These are phyloP conservation scores for Fusarium luffae DNA, from an alignment of 2,329 filamentous ascomycete species.

Conservation along the genomic window DNA sequence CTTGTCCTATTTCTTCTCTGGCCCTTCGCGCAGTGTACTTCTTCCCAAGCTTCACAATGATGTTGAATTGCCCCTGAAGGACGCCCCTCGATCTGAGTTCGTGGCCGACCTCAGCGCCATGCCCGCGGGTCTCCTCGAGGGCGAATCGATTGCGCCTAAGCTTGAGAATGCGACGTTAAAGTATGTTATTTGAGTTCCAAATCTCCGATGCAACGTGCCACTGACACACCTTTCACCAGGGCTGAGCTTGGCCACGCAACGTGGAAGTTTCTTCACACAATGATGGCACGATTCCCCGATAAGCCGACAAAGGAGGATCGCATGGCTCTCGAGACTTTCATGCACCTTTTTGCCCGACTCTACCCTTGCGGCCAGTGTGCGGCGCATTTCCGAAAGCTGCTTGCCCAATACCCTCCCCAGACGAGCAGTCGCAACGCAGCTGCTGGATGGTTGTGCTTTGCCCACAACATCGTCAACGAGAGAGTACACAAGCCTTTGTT, in stretches of 20 bases:
- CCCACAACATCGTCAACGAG: slow-evolving; percentile 75
- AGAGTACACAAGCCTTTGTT: slow-evolving; percentile 70
- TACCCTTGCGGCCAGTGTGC: slow-evolving; percentile 79
- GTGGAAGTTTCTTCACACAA: slow-evolving; percentile 78
- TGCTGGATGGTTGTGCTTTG: slow-evolving; percentile 74
- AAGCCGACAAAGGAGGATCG: slow-evolving; percentile 71
- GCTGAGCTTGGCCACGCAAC: slow-evolving; percentile 74
- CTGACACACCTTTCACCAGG: slow-evolving; percentile 49
- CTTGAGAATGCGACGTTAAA: slow-evolving; percentile 85
- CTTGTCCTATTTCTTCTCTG: slow-evolving; percentile 69
- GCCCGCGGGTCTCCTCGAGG: slow-evolving; percentile 65
- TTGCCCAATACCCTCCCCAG: slow-evolving; percentile 73
- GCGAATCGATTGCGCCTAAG: slow-evolving; percentile 81
- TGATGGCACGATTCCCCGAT: slow-evolving; percentile 76
- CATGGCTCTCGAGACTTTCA: slow-evolving; percentile 71
- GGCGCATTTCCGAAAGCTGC: slow-evolving; percentile 71
- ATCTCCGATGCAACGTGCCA: not conserved
- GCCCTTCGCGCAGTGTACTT: slow-evolving; percentile 45
- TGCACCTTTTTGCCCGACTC: slow-evolving; percentile 73
- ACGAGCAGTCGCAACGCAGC: slow-evolving; percentile 71
- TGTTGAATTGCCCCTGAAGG: slow-evolving; percentile 42
- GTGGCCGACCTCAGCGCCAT: slow-evolving; percentile 56
- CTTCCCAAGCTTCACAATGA: slow-evolving; percentile 37
- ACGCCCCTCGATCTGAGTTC: slow-evolving; percentile 46
- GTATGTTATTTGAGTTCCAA: slow-evolving; percentile 55